A percentile compares a stretch with the other conserved stretches of the same genome.
Conservation (phyloP, 164 flowering plant species). For the Magnolia sinica region DNA sequence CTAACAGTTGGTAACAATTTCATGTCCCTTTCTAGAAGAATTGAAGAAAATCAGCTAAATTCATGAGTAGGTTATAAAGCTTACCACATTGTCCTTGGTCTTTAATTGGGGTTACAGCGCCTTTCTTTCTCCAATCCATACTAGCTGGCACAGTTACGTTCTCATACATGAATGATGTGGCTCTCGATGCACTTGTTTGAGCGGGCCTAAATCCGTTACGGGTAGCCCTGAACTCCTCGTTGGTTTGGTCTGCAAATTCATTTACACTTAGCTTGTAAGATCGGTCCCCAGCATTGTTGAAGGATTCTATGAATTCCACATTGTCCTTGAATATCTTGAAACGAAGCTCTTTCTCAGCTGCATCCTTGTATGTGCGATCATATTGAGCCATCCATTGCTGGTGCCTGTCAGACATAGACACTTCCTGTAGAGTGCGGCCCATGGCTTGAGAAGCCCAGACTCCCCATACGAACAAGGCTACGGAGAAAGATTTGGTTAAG, state of each 20-base stretch:
- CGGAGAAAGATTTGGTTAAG: neutral
- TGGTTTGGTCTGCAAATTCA: conserved; percentile 35
- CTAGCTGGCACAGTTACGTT: conserved; percentile 21
- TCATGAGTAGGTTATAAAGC: neutral
- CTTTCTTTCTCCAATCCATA: conserved; percentile 30
- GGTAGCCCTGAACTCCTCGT: conserved; percentile 32
- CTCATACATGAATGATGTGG: conserved; percentile 24
- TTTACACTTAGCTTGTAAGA: conserved; percentile 27
- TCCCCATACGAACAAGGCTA: conserved; percentile 11
- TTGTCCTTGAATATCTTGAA: conserved; percentile 19
- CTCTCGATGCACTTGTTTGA: neutral
- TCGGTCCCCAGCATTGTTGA: conserved; percentile 3
- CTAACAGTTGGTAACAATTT: neutral
- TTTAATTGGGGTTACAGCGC: conserved; percentile 23
- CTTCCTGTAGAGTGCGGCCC: conserved; percentile 20
- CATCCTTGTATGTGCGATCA: conserved; percentile 30
- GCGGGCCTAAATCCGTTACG: conserved; percentile 6
- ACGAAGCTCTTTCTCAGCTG: conserved; percentile 31
- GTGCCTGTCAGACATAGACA: conserved; percentile 25
- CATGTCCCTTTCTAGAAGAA: neutral
- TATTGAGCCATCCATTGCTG: conserved; percentile 39
- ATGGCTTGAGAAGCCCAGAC: conserved; percentile 11
- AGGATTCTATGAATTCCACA: neutral
- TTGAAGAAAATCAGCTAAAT: neutral
- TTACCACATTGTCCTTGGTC: conserved; percentile 26